phyloP scores from a whole-genome alignment of 2,329 filamentous ascomycete genomes.

The Xylariaceae sp. region DNA sequence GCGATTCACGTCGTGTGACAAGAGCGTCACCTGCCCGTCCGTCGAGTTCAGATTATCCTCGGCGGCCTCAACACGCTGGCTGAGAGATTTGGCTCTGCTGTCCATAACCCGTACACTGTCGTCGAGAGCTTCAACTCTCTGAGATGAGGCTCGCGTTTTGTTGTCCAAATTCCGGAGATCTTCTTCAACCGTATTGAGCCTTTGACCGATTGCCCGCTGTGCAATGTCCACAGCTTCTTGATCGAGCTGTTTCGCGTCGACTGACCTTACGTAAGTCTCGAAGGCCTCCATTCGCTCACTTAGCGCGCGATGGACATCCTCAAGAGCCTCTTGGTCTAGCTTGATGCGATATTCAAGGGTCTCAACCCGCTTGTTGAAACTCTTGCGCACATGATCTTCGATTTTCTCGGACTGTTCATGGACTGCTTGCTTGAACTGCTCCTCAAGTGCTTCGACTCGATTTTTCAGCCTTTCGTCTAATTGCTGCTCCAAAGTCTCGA shows the following conservation, averaged over 20 bases:
- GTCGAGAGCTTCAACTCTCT: slow-evolving; percentile 25
- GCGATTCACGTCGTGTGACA: slow-evolving; percentile 25
- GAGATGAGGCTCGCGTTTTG: slow-evolving; percentile 18
- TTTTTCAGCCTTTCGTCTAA: slow-evolving; percentile 15
- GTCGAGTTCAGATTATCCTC: slow-evolving; percentile 21
- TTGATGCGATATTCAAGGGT: slow-evolving; percentile 23
- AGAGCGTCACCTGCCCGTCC: slow-evolving; percentile 23
- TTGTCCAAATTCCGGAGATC: slow-evolving; percentile 16
- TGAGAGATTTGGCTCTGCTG: slow-evolving; percentile 22
- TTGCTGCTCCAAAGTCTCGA: slow-evolving; percentile 15
- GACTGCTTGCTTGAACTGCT: slow-evolving; percentile 15
- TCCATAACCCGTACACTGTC: slow-evolving; percentile 26
- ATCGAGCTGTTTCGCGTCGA: slow-evolving; percentile 27
- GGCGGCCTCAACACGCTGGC: slow-evolving; percentile 24
- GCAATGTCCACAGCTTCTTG: slow-evolving; percentile 23
- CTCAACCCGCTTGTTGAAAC: slow-evolving; percentile 22
- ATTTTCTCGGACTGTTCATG: slow-evolving; percentile 15
- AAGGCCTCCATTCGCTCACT: slow-evolving; percentile 23
- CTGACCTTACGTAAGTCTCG: slow-evolving; percentile 22
- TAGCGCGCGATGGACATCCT: slow-evolving; percentile 19
- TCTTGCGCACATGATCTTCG: slow-evolving; percentile 20
- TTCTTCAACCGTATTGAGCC: slow-evolving; percentile 22
- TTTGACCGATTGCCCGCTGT: slow-evolving; percentile 19
- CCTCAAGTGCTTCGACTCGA: slow-evolving; percentile 16
- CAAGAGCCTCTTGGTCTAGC: slow-evolving; percentile 24